Conservation (phyloP, 257 asterid genomes). For the Cynanchum wilfordii region DNA sequence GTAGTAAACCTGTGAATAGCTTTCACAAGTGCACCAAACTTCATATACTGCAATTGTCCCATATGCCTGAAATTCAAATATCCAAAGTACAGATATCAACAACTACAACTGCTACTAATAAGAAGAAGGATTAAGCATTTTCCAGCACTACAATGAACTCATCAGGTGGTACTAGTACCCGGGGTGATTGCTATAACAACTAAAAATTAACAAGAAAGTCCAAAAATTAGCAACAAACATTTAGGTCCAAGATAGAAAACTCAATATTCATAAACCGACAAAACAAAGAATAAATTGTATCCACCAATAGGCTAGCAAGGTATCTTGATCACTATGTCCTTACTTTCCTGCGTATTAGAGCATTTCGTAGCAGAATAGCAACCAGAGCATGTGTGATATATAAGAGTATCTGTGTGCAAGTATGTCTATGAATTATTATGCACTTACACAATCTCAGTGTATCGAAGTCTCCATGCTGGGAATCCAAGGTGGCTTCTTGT, state of each 20-base stretch:
- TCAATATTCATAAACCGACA: neutral
- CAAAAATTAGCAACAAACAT: too few species aligned
- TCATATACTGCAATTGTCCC: constrained; percentile 61
- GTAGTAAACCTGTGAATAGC: constrained; percentile 68
- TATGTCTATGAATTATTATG: neutral
- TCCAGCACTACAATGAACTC: neutral
- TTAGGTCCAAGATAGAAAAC: neutral
- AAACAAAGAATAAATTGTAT: neutral
- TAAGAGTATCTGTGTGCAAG: neutral
- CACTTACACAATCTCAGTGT: constrained; percentile 95
- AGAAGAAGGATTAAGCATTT: neutral
- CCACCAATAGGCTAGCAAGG: neutral
- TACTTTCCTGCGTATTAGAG: neutral
- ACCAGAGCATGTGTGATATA: neutral
- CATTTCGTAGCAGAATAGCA: neutral
- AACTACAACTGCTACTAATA: neutral
- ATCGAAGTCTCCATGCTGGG: constrained; percentile 93
- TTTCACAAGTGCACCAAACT: constrained; percentile 64
- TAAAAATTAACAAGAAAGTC: too few species aligned
- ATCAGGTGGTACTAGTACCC: neutral
- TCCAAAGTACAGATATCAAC: neutral
- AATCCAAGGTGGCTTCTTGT: constrained; percentile 91
- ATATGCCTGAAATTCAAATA: constrained; percentile 36
- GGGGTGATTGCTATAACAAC: neutral
- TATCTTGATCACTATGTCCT: neutral